Conservation (phyloP, 805 yeast genomes). For the Blastobotrys robertii region DNA sequence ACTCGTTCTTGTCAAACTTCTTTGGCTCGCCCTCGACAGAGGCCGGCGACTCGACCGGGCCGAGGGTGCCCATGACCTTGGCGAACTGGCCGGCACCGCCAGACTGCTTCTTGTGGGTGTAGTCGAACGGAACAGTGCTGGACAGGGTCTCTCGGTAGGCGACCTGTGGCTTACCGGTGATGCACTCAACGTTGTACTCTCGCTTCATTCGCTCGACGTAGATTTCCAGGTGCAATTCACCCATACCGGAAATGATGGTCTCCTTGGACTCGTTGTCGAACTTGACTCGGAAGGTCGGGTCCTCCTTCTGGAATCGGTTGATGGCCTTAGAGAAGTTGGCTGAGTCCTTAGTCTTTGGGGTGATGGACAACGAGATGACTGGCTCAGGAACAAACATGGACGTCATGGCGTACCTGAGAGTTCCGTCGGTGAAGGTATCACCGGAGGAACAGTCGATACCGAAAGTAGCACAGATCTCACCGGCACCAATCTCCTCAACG, state of each 20-base stretch:
- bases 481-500: constrained; percentile 88
- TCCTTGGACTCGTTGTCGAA: constrained; percentile 89
- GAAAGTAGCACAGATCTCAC: constrained; percentile 98
- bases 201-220: constrained; percentile 97
- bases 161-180: constrained; percentile 95
- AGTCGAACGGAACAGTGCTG: constrained; percentile 67
- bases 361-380: constrained; percentile 84
- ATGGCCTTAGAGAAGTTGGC: constrained; percentile 92
- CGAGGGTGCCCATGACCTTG: constrained; percentile 79
- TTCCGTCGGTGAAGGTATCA: constrained; percentile 89
- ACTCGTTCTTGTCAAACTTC: constrained; percentile 39
- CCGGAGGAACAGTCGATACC: constrained; percentile 99
- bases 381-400: constrained; percentile 99
- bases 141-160: constrained; percentile 92
- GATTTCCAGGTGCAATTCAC: constrained; percentile 93
- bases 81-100: constrained; percentile 99
- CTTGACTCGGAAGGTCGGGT: constrained; percentile 93
- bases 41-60: constrained; percentile 40
- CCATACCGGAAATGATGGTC: constrained; percentile 95
- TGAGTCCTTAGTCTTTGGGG: constrained; percentile 79
- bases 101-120: constrained; percentile 93
- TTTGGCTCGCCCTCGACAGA: constrained; percentile 13
- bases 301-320: constrained; percentile 96
- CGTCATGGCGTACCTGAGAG: constrained; percentile 76
- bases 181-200: constrained; percentile 92